A percentile compares a stretch with the other conserved stretches of the same genome.
Conservation (phyloP, 2,329 filamentous ascomycete genomes). For the Aspergillus caelatus region DNA sequence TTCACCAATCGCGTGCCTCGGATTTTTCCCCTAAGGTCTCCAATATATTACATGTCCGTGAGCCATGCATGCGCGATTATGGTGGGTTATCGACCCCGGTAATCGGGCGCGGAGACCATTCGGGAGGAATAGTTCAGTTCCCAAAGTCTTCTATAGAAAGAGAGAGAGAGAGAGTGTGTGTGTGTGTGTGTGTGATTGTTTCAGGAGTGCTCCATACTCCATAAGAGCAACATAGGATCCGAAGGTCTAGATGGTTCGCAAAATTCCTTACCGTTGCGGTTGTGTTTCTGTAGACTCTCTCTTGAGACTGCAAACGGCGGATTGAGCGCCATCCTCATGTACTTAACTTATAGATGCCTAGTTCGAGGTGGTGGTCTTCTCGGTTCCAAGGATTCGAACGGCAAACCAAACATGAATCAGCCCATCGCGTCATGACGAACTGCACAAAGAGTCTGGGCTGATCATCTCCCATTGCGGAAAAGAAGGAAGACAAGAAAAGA, state of each 20-base stretch:
- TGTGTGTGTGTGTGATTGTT: no score
- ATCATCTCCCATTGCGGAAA: conserved; percentile 2
- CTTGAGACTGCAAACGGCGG: background rate
- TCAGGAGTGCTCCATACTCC: background rate
- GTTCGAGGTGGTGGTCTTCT: background rate
- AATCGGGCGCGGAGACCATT: no score
- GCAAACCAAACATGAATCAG: background rate
- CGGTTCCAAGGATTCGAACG: background rate
- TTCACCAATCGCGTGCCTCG: background rate
- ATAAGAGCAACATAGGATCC: background rate
- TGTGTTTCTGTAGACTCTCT: no score
- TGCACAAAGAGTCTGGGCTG: background rate
- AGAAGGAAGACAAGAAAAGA: background rate
- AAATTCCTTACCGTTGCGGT: background rate
- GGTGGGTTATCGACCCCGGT: background rate
- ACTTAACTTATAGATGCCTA: background rate
- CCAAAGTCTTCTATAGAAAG: background rate
- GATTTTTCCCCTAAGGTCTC: background rate
- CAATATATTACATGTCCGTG: background rate
- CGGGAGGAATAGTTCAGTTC: no score
- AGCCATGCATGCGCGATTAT: background rate
- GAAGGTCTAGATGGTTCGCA: background rate
- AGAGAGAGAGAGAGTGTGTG: no score
- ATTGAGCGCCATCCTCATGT: background rate
- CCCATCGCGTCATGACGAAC: conserved; percentile 1